Percentiles rank a stretch among this genome's conserved stretches.
phyloP scores from a whole-genome alignment of 1,284 basidiomycete genomes.

The Trametes hirsuta region DNA sequence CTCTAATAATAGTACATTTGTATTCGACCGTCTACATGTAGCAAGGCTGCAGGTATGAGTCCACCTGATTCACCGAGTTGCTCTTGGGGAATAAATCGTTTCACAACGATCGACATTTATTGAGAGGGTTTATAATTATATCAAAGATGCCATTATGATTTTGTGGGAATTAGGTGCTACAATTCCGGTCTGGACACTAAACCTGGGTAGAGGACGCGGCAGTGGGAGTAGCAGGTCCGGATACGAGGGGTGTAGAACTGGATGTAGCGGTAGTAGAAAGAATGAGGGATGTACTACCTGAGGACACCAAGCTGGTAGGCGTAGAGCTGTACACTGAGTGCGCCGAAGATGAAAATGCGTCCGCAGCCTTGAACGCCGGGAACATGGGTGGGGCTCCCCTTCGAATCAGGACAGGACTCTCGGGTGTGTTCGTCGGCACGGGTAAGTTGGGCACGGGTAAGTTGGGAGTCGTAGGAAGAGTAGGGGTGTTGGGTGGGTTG shows the following conservation, averaged over 20 bases:
- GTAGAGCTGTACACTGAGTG: not conserved
- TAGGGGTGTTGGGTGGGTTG: slow-evolving; percentile 17
- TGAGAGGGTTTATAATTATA: not conserved
- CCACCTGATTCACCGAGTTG: too few species aligned
- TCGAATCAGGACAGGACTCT: not conserved
- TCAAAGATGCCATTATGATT: not conserved
- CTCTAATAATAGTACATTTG: too few species aligned
- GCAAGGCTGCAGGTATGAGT: too few species aligned
- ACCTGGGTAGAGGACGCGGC: not conserved
- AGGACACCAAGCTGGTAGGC: not conserved
- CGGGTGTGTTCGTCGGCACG: not conserved
- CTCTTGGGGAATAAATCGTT: too few species aligned
- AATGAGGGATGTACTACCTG: not conserved
- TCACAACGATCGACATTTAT: too few species aligned
- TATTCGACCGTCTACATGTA: too few species aligned
- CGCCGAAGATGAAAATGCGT: not conserved
- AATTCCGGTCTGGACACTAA: not conserved
- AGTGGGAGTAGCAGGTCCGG: not conserved
- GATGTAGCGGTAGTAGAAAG: not conserved
- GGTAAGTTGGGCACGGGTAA: not conserved
- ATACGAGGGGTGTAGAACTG: not conserved
- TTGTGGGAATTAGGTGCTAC: not conserved
- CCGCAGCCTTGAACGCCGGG: slow-evolving; percentile 1
- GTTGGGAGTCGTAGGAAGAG: not conserved
- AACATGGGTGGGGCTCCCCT: slow-evolving; percentile 19